Evolutionary conservation across 257 asterid species (phyloP), one percentile per base, ranked within the genome.

Genomic region (Marsdenia floribunda): DNA sequence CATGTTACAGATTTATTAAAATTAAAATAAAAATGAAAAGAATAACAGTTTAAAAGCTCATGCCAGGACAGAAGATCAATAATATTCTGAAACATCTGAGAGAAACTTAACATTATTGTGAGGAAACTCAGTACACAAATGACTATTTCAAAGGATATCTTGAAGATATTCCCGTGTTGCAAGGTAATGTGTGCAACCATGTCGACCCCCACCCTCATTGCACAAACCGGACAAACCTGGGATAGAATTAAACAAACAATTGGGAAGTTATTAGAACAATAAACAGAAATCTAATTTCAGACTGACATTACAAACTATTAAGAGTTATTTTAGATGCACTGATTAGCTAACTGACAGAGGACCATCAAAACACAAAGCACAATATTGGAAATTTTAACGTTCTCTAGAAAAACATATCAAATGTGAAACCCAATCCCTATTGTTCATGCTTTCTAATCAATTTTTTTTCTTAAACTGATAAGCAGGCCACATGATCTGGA

Each of bases 191-290:
- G 99, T 19, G 98, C 90, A 42, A 95, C 97, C 99, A 95, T 92
- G 84, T 95, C 97, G 37, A 88, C 91, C 63, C 93, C 98, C 87
- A 92, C 98, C 88, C 96, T 87, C 87, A 86, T 79, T 65, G 88
- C 77, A 75, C 98, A 95, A 81, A 92, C 90, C 70, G 98, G 99
- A 83, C 99, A 95, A 65, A 92, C 96, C 99, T 95, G 96, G 82
- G 81, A 76, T 67, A 53, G 53, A 73, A 73, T 59, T 73, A 55
- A 52, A 55, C 65, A 42, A 42, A 73, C 15, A 47, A 73, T 69
- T 37, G 65, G 77, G 44, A 63, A 19, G 33, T 3, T 57, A 58
- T 47, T 5, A 13, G 54, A 58, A 67, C 29, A 68, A 65, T 18
- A 16, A 19, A 10, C 33, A 37, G 50, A 13, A 59, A 21, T 38